Base-by-base conservation (phyloP, 2,329 filamentous ascomycete genomes). In the Penicillium sp. region DNA sequence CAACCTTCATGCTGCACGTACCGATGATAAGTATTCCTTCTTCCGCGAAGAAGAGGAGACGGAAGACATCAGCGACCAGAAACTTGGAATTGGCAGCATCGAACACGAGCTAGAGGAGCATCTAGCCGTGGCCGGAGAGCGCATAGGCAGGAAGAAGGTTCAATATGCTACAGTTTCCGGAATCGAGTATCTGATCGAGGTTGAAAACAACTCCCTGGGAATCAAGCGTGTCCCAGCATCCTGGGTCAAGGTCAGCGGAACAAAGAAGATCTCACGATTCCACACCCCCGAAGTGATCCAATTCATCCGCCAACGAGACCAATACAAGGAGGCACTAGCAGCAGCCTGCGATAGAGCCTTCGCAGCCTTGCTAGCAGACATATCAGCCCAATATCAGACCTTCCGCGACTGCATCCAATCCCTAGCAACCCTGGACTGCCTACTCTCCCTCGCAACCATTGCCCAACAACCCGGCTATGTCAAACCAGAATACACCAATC, bases 141-240 rank as follows among this genome's bases (percentile, higher is more conserved):
- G 86, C 55, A 78, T 99, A 18, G 86, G 86, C 58, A 88, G 86
- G 69, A 89, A 85, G 63, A 84, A 85, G 44, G 83, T 94, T 22
- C 81, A 87, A 5, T 99, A 96, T 69, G 85, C 86, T 25, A 94
- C 90, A 0, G 89, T 94, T 7, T 84, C 91, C 1, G 92, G 92
- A 7, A 96, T 97, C 64, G 94, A 97, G 70, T 99, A 91, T 69
- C 84, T 99, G 20, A 90, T 99, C 66, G 94, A 97, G 74, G 89
- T 99, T 6, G 82, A 89, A 62, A 97, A 96, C 72, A 81, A 67
- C 22, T 78, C 76, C 11, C 73, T 82, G 1, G 85, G 90, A 51
- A 82, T 97, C 57, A 94, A 92, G 70, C 85, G 88, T 54, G 91
- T 99, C 0, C 94, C 94, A 0, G 93, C 94, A 4, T 95, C 90